These are phyloP conservation scores for Macrolepiota dolichaula DNA, from an alignment of 768 basidiomycete species.

Conservation along the genomic window DNA sequence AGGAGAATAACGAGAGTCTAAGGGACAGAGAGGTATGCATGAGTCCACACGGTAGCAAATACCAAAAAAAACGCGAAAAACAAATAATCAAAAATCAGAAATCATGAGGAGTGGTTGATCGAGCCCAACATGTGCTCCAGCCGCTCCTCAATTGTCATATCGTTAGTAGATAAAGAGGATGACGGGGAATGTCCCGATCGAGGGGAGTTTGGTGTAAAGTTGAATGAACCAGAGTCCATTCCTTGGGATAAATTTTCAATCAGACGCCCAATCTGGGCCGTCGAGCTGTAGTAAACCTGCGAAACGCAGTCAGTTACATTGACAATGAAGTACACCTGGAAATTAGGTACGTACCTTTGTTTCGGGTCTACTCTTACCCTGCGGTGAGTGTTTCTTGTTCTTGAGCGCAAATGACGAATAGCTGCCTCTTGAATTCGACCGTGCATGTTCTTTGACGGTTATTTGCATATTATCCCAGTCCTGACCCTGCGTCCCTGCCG, in stretches of 20 bases:
- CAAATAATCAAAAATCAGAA: constrained; percentile 21
- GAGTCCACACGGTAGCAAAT: constrained; percentile 15
- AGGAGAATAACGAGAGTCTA: constrained; percentile 17
- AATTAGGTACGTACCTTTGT: constrained; percentile 61
- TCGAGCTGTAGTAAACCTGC: constrained; percentile 73
- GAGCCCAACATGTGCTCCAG: constrained; percentile 68
- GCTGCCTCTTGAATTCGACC: constrained; percentile 66
- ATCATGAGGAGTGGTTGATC: constrained; percentile 28
- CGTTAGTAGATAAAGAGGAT: constrained; percentile 62
- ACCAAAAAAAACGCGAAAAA: constrained; percentile 18
- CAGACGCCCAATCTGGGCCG: constrained; percentile 76
- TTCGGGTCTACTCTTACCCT: constrained; percentile 64
- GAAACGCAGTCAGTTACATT: constrained; percentile 12
- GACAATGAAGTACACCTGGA: constrained; percentile 23
- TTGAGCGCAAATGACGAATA: constrained; percentile 57
- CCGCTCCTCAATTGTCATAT: constrained; percentile 72
- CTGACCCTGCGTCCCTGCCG: constrained; percentile 38
- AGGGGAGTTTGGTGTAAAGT: constrained; percentile 48
- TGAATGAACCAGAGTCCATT: constrained; percentile 82
- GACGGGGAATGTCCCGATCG: constrained; percentile 52
- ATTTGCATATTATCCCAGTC: constrained; percentile 56
- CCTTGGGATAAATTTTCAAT: constrained; percentile 82
- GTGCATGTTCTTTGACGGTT: constrained; percentile 74
- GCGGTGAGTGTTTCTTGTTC: constrained; percentile 42
- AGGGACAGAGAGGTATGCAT: constrained; percentile 17